Conservation (phyloP, 2,329 filamentous ascomycete species). For the Neonectria hederae region DNA sequence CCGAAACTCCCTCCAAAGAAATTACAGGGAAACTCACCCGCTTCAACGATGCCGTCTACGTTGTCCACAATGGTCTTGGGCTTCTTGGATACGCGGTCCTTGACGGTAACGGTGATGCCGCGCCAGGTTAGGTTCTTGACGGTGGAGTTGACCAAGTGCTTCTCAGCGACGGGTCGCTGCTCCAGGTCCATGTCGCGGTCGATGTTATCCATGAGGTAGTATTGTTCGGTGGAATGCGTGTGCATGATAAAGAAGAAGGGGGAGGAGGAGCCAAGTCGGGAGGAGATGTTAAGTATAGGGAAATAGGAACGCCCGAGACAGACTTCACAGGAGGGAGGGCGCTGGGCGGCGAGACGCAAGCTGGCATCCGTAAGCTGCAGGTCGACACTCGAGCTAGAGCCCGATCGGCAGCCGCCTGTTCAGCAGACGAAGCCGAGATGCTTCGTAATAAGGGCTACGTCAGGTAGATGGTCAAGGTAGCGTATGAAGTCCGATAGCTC, state of each 20-base stretch:
- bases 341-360: conserved; percentile 7
- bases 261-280: neutral
- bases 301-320: neutral
- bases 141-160: conserved; percentile 69
- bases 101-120: conserved; percentile 74
- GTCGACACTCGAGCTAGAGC: neutral
- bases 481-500: neutral
- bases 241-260: neutral
- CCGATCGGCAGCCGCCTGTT: neutral
- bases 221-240: neutral
- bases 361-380: neutral
- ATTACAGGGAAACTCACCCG: conserved; percentile 54
- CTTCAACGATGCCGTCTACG: conserved; percentile 70
- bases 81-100: conserved; percentile 72
- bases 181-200: conserved; percentile 37
- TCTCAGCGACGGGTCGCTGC: conserved; percentile 45
- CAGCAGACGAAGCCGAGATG: neutral
- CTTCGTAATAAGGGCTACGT: neutral
- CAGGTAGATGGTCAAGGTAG: neutral
- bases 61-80: conserved; percentile 70
- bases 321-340: neutral
- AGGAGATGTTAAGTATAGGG: neutral
- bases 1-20: neutral
- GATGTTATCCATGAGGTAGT: conserved; percentile 9
- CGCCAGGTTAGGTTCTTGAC: conserved; percentile 74